These are phyloP conservation scores for Geoglossum glabrum DNA, from an alignment of 495 filamentous ascomycete genomes.

Conservation along the genomic window DNA sequence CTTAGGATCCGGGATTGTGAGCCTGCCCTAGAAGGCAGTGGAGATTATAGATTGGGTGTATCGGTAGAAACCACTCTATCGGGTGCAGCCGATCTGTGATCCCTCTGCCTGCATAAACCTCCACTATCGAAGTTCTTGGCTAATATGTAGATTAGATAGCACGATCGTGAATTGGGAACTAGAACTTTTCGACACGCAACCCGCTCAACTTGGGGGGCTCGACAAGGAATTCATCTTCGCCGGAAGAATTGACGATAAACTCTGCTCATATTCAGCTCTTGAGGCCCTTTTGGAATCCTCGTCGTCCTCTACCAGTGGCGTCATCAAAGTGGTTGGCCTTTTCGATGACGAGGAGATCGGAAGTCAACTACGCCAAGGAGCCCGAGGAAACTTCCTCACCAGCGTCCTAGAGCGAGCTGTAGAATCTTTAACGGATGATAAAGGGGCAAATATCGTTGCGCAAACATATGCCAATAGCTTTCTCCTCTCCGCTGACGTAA, in stretches of 20 bases:
- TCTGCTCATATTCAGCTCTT: conserved; percentile 83
- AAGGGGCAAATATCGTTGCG: conserved; percentile 29
- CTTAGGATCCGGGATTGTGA: conserved; percentile 45
- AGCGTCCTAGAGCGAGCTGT: conserved; percentile 58
- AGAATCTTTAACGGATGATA: conserved; percentile 36
- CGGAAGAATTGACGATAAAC: conserved; percentile 88
- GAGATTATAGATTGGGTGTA: background rate
- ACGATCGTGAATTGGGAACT: conserved; percentile 89
- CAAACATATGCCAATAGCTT: conserved; percentile 87
- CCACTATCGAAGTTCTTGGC: background rate
- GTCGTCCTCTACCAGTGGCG: conserved; percentile 23
- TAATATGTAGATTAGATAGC: conserved; percentile 15
- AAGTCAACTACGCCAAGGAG: conserved; percentile 73
- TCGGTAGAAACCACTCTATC: background rate
- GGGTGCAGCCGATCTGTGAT: background rate
- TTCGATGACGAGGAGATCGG: conserved; percentile 97
- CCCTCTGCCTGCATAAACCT: background rate
- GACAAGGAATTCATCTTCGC: conserved; percentile 92
- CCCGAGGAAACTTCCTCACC: conserved; percentile 69
- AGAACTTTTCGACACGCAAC: conserved; percentile 86
- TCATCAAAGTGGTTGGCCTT: conserved; percentile 69
- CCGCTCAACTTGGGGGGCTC: conserved; percentile 63
- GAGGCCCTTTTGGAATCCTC: conserved; percentile 60
- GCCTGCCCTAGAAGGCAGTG: background rate
- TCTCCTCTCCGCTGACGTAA: conserved; percentile 82